These are phyloP conservation scores for Boletus sensibilis DNA, from an alignment of 768 basidiomycete genomes.

Conservation along the genomic window DNA sequence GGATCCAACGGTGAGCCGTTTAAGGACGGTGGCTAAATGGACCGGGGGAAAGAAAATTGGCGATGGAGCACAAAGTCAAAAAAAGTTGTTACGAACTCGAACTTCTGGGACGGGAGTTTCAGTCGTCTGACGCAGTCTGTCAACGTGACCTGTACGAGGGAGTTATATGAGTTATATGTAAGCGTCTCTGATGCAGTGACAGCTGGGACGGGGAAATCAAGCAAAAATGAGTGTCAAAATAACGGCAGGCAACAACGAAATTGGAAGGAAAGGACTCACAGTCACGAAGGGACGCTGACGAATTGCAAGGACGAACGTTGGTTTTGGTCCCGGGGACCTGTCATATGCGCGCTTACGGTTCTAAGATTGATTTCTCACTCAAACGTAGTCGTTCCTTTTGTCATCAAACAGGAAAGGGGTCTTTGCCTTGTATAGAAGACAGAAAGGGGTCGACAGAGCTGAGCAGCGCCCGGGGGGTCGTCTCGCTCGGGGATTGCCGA, in stretches of 20 bases:
- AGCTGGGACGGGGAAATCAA: background rate
- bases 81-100: background rate
- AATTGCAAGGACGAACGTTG: slow-evolving; percentile 31
- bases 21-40: slow-evolving; percentile 13
- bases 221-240: slow-evolving; percentile 5
- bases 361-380: slow-evolving; percentile 12
- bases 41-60: slow-evolving; percentile 6
- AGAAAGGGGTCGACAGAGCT: slow-evolving; percentile 2
- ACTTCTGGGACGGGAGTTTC: background rate
- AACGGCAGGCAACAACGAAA: slow-evolving; percentile 20
- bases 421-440: background rate
- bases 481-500: slow-evolving; percentile 17
- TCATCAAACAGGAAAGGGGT: slow-evolving; percentile 7
- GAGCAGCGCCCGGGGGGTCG: slow-evolving; percentile 5
- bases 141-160: slow-evolving; percentile 3
- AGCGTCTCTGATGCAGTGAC: slow-evolving; percentile 7
- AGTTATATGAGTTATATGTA: slow-evolving; percentile 4
- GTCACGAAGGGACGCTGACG: slow-evolving; percentile 10
- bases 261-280: slow-evolving; percentile 11
- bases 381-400: background rate
- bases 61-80: background rate
- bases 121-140: slow-evolving; percentile 1
- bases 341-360: slow-evolving; percentile 11
- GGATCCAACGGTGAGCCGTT: slow-evolving; percentile 1
- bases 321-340: slow-evolving; percentile 11